Percentiles rank a stretch among this genome's conserved stretches.
Evolutionary conservation across 805 yeast species (phyloP).

Genomic region (Zygotorulaspora sp.): DNA sequence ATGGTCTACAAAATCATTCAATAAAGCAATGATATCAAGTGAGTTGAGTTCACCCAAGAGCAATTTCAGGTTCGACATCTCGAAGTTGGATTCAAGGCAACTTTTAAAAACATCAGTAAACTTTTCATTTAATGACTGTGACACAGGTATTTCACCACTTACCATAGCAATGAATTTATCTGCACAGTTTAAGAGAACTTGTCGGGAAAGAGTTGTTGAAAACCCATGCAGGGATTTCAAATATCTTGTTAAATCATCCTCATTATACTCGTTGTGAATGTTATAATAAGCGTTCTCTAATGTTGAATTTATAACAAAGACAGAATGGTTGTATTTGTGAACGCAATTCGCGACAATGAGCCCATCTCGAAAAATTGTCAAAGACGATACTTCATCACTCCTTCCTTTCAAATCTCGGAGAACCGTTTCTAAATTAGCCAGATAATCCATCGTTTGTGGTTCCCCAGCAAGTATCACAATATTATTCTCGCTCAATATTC

Average conservation of each 20-base stretch:
- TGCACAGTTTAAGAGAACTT: slow-evolving; percentile 35
- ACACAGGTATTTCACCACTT: slow-evolving; percentile 32
- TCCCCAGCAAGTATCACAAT: slow-evolving; percentile 20
- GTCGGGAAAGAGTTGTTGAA: slow-evolving; percentile 38
- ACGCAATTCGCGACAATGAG: slow-evolving; percentile 29
- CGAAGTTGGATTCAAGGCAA: slow-evolving; percentile 40
- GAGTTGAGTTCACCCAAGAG: slow-evolving; percentile 41
- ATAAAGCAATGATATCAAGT: slow-evolving; percentile 36
- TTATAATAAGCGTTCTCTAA: slow-evolving; percentile 30
- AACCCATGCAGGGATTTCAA: slow-evolving; percentile 39
- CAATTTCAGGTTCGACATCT: slow-evolving; percentile 36
- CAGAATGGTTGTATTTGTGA: slow-evolving; percentile 33
- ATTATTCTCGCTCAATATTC: slow-evolving; percentile 25
- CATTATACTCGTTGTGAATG: slow-evolving; percentile 18
- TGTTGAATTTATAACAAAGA: slow-evolving; percentile 26
- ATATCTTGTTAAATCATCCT: slow-evolving; percentile 31
- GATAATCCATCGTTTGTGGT: slow-evolving; percentile 42
- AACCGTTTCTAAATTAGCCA: slow-evolving; percentile 66
- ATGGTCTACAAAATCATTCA: slow-evolving; percentile 38
- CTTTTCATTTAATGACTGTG: slow-evolving; percentile 33
- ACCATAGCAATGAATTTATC: slow-evolving; percentile 38
- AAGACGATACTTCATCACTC: slow-evolving; percentile 54
- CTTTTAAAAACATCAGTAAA: slow-evolving; percentile 39
- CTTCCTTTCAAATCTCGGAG: slow-evolving; percentile 66
- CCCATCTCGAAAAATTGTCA: slow-evolving; percentile 39